Percentiles rank a stretch among this genome's conserved stretches.
phyloP scores from a whole-genome alignment of 2,329 filamentous ascomycete genomes.

The Pseudogymnoascus sp. region DNA sequence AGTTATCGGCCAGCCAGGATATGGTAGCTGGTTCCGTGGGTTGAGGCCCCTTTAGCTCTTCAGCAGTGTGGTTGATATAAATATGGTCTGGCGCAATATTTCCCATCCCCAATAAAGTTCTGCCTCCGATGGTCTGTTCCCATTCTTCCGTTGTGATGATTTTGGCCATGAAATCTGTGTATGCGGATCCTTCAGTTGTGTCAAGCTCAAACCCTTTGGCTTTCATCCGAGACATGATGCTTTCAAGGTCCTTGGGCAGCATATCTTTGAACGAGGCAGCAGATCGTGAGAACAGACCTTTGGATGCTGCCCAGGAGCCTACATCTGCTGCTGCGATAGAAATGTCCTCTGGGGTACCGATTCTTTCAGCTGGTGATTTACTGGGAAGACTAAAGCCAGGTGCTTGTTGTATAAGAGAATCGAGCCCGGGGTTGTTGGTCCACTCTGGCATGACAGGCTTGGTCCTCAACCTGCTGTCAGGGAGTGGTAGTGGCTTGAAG shows the following conservation, averaged over 20 bases:
- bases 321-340: neutral
- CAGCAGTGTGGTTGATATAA: constrained; percentile 32
- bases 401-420: constrained; percentile 1
- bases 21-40: constrained; percentile 15
- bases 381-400: neutral
- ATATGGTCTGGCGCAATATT: constrained; percentile 31
- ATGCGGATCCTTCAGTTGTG: neutral
- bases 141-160: constrained; percentile 38
- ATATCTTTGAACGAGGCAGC: constrained; percentile 22
- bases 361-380: neutral
- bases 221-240: constrained; percentile 27
- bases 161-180: constrained; percentile 26
- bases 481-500: neutral
- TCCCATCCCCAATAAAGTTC: constrained; percentile 28
- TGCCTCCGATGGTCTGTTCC: constrained; percentile 35
- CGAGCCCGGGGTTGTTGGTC: constrained; percentile 5
- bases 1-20: constrained; percentile 33
- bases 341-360: neutral
- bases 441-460: constrained; percentile 8
- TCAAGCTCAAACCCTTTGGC: constrained; percentile 14
- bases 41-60: constrained; percentile 14
- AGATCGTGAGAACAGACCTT: neutral
- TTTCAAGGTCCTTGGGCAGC: constrained; percentile 27
- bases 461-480: neutral
- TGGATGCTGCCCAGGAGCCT: neutral